A percentile compares a stretch with the other conserved stretches of the same genome.
These are phyloP conservation scores for Corylus avellana DNA, from an alignment of 306 rosid species.

Conservation along the genomic window DNA sequence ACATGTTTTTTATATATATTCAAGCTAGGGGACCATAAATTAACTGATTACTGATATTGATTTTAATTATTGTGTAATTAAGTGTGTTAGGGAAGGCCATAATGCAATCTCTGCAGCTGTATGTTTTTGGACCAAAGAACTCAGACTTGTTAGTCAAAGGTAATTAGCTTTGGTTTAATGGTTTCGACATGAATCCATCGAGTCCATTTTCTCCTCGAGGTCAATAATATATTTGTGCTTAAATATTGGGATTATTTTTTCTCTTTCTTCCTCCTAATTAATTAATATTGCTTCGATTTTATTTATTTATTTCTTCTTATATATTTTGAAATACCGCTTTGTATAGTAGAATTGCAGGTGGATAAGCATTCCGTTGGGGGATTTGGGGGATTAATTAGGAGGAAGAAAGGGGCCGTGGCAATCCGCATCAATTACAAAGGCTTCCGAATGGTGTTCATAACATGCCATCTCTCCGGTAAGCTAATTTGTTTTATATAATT, in stretches of 20 bases:
- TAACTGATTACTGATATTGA: conserved; percentile 4
- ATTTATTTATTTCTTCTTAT: neutral
- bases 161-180: conserved; percentile 11
- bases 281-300: too few species aligned
- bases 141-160: conserved; percentile 51
- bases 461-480: conserved; percentile 79
- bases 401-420: conserved; percentile 85
- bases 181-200: neutral
- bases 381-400: conserved; percentile 67
- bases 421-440: conserved; percentile 62
- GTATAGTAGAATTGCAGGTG: conserved; percentile 45
- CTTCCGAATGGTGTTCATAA: conserved; percentile 60
- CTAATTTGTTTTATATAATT: too few species aligned
- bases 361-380: conserved; percentile 62
- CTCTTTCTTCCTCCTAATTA: neutral
- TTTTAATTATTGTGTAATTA: conserved; percentile 23
- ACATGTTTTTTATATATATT: neutral
- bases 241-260: neutral
- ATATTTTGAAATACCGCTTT: neutral
- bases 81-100: conserved; percentile 70
- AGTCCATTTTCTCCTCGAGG: neutral
- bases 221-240: neutral
- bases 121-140: conserved; percentile 61
- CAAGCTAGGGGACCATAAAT: too few species aligned
- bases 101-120: conserved; percentile 81